Percentiles rank a stretch among this genome's conserved stretches.
These are phyloP conservation scores for Calonectria hawksworthii DNA, from an alignment of 2,329 filamentous ascomycete species.

Conservation along the genomic window DNA sequence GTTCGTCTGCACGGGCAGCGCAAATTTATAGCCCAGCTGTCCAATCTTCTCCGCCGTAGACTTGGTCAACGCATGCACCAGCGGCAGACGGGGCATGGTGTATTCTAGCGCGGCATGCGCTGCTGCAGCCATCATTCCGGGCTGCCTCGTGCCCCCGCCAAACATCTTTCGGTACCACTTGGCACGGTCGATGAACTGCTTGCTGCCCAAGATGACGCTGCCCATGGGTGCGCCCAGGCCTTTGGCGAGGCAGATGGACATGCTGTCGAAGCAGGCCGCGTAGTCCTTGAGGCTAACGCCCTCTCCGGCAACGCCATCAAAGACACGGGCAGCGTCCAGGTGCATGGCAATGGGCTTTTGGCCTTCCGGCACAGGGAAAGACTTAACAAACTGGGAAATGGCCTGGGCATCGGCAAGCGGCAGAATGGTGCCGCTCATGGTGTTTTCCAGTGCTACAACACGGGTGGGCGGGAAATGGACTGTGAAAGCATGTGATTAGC, in stretches of 20 bases:
- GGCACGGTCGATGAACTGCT: constrained; percentile 51
- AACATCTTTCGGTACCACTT: constrained; percentile 72
- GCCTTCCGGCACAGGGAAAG: constrained; percentile 48
- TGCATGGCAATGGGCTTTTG: constrained; percentile 74
- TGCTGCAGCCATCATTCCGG: constrained; percentile 78
- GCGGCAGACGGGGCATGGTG: constrained; percentile 36
- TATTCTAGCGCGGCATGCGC: constrained; percentile 72
- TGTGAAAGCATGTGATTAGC: constrained; percentile 60
- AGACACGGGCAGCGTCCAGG: constrained; percentile 81
- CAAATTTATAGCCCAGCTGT: constrained; percentile 39
- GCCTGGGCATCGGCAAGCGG: constrained; percentile 76
- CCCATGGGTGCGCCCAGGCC: constrained; percentile 84
- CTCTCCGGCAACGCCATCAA: constrained; percentile 79
- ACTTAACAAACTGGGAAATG: constrained; percentile 77
- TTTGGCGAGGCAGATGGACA: constrained; percentile 83
- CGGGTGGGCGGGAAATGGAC: constrained; percentile 84
- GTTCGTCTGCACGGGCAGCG: constrained; percentile 45
- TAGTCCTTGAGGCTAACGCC: constrained; percentile 76
- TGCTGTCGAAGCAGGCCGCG: constrained; percentile 76
- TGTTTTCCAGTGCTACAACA: constrained; percentile 86
- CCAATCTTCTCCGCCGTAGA: constrained; percentile 30
- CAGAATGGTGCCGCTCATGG: constrained; percentile 80
- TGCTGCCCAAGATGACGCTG: constrained; percentile 73
- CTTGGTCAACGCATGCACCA: constrained; percentile 40
- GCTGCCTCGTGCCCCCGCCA: constrained; percentile 79